Percentiles rank a stretch among this genome's conserved stretches.
These are phyloP conservation scores for Cercophora samala DNA, from an alignment of 495 filamentous ascomycete genomes.

Conservation along the genomic window DNA sequence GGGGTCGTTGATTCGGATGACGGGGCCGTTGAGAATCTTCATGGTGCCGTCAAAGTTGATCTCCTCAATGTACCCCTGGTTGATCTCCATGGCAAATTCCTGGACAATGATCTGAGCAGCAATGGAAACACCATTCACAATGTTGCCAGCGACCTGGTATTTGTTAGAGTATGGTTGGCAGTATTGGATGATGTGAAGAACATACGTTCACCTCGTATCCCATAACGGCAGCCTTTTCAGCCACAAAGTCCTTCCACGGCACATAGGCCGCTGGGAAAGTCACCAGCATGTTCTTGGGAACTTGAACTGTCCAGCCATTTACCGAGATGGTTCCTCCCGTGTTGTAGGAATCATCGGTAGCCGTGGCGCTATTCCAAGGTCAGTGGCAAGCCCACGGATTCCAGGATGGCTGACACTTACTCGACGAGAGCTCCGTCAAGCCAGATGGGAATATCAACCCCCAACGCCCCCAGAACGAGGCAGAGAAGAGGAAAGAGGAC, in stretches of 20 bases:
- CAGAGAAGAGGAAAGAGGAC: background rate
- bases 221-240: conserved; percentile 18
- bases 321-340: conserved; percentile 38
- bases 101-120: conserved; percentile 37
- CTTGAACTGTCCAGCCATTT: conserved; percentile 37
- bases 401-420: conserved; percentile 1
- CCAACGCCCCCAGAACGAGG: background rate
- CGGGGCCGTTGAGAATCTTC: conserved; percentile 36
- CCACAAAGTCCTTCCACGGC: conserved; percentile 37
- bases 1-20: conserved; percentile 43
- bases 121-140: conserved; percentile 33
- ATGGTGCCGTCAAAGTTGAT: conserved; percentile 34
- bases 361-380: conserved; percentile 22
- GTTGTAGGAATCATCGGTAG: conserved; percentile 33
- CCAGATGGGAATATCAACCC: background rate
- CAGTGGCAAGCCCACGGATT: background rate
- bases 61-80: conserved; percentile 36
- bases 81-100: conserved; percentile 31
- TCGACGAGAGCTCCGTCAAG: conserved; percentile 15
- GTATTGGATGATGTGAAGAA: background rate
- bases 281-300: conserved; percentile 42
- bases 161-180: background rate
- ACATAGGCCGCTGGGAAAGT: conserved; percentile 41
- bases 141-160: conserved; percentile 35
- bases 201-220: conserved; percentile 37